phyloP scores from a whole-genome alignment of 2,329 filamentous ascomycete species.

The Tolypocladium inflatum region DNA sequence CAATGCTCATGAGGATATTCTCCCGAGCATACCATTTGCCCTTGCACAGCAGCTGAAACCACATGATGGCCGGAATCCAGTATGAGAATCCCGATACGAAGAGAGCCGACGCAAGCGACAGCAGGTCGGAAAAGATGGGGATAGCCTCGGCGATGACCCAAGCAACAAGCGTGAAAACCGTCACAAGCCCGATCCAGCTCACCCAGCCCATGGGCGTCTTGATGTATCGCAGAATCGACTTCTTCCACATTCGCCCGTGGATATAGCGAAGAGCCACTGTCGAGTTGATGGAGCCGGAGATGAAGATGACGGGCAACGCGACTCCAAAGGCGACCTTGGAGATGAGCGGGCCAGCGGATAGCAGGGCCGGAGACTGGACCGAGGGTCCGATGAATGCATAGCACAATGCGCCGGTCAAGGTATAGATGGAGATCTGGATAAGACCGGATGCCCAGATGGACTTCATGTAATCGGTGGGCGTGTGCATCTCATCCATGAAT shows the following conservation, averaged over 20 bases:
- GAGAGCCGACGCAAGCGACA: conserved; percentile 41
- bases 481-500: conserved; percentile 46
- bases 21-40: conserved; percentile 13
- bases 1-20: conserved; percentile 15
- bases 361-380: conserved; percentile 58
- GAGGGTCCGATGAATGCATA: conserved; percentile 58
- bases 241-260: conserved; percentile 33
- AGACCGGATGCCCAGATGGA: conserved; percentile 53
- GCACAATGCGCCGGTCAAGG: conserved; percentile 55
- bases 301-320: conserved; percentile 63
- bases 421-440: conserved; percentile 56
- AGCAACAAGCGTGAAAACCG: conserved; percentile 47
- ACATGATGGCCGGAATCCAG: conserved; percentile 13
- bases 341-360: conserved; percentile 49
- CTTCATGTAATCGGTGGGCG: conserved; percentile 35
- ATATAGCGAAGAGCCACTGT: conserved; percentile 36
- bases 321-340: conserved; percentile 62
- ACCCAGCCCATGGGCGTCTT: conserved; percentile 38
- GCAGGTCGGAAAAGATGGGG: conserved; percentile 59
- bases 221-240: conserved; percentile 34
- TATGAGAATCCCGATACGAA: conserved; percentile 30
- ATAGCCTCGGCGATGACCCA: conserved; percentile 65
- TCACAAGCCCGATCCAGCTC: conserved; percentile 49
- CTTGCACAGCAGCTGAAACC: conserved; percentile 10
- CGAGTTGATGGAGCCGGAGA: conserved; percentile 62